Conservation (phyloP, 148 eudicot genomes). For the Rhododendron mucronatum region DNA sequence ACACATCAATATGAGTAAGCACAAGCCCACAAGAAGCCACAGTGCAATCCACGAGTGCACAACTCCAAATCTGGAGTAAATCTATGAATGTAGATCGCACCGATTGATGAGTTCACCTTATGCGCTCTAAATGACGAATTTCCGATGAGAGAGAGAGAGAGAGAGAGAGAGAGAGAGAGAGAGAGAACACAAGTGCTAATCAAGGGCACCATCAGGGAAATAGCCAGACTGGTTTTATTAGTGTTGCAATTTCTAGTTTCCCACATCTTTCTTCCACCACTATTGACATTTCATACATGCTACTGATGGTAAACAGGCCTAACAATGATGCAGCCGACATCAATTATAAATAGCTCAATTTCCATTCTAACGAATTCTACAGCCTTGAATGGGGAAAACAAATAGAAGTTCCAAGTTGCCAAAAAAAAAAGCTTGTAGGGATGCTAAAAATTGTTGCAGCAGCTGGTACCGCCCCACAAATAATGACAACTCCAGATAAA, state of each 20-base stretch:
- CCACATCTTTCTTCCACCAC: not conserved
- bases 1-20: not conserved
- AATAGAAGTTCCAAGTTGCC: not conserved
- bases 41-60: not conserved
- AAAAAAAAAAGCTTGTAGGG: not conserved
- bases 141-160: not conserved
- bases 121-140: not conserved
- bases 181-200: not conserved
- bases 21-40: not conserved
- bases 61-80: not conserved
- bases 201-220: not conserved
- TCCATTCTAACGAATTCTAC: constrained; percentile 2
- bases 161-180: not conserved
- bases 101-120: not conserved
- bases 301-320: not conserved
- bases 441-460: not conserved
- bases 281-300: not conserved
- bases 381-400: not conserved
- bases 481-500: constrained; percentile 12
- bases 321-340: not conserved
- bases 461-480: constrained; percentile 4
- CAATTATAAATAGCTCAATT: not conserved
- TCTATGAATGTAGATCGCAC: not conserved
- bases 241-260: not conserved
- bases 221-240: not conserved